phyloP scores from a whole-genome alignment of 345 rosid genomes.

The Streptanthus diversifolius region DNA sequence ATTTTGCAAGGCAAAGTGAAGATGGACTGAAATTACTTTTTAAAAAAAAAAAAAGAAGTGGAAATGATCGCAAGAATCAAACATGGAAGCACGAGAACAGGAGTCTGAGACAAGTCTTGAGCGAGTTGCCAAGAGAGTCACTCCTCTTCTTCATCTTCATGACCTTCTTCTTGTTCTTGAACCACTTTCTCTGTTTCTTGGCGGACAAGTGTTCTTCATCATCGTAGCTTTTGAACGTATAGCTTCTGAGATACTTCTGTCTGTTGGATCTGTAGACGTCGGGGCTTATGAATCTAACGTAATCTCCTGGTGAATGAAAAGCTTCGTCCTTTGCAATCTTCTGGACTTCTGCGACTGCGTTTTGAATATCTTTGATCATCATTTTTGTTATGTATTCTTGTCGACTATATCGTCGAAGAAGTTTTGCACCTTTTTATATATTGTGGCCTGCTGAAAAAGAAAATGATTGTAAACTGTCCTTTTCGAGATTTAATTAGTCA shows the following conservation, averaged over 20 bases:
- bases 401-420: neutral
- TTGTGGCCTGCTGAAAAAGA: neutral
- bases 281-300: constrained; percentile 30
- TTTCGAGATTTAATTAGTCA: constrained; percentile 20
- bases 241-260: constrained; percentile 36
- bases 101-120: constrained; percentile 28
- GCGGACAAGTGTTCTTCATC: neutral
- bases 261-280: constrained; percentile 32
- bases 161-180: constrained; percentile 27
- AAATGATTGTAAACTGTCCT: neutral
- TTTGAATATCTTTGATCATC: constrained; percentile 28
- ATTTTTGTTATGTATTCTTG: neutral
- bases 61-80: neutral
- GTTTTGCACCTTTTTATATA: neutral
- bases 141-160: constrained; percentile 23
- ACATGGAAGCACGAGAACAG: constrained; percentile 34
- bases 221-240: constrained; percentile 24
- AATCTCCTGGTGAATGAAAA: constrained; percentile 28
- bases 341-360: neutral
- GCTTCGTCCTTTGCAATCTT: neutral
- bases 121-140: constrained; percentile 25
- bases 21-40: neutral
- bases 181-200: constrained; percentile 29
- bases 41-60: neutral
- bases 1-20: constrained; percentile 3